Conservation (phyloP, 495 filamentous ascomycete genomes). For the Podospora pseudoanserina region DNA sequence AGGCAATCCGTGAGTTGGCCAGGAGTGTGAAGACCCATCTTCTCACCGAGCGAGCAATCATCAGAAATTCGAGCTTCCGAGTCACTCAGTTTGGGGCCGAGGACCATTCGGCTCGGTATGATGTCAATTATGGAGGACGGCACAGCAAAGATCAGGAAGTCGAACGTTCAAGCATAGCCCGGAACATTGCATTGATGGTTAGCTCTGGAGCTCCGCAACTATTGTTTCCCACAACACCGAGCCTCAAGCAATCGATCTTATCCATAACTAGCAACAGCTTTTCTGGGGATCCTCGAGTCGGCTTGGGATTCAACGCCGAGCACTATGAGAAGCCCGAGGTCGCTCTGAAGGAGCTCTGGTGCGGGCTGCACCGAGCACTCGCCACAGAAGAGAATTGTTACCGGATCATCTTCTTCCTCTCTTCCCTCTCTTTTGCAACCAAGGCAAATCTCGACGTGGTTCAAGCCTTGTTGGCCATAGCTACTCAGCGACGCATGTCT, state of each 20-base stretch:
- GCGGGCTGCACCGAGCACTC: slow-evolving; percentile 14
- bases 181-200: neutral
- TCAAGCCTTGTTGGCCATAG: slow-evolving; percentile 21
- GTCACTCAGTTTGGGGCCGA: slow-evolving; percentile 54
- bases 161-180: neutral
- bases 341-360: slow-evolving; percentile 8
- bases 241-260: neutral
- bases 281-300: neutral
- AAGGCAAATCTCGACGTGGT: slow-evolving; percentile 8
- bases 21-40: neutral
- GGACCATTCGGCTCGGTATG: slow-evolving; percentile 33
- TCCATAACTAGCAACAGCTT: slow-evolving; percentile 10
- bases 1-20: neutral
- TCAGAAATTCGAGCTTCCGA: slow-evolving; percentile 48
- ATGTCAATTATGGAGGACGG: slow-evolving; percentile 33
- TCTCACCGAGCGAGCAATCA: slow-evolving; percentile 40
- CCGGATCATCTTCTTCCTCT: slow-evolving; percentile 20
- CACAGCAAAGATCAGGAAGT: too few relatives aligned
- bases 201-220: neutral
- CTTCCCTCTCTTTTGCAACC: slow-evolving; percentile 17
- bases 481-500: neutral
- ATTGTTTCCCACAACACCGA: neutral
- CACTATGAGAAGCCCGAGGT: neutral
- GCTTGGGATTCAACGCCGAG: slow-evolving; percentile 11
- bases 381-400: slow-evolving; percentile 13